Conservation (phyloP, 176 grass and related monocot species). For the Cenchrus fungigraminus region DNA sequence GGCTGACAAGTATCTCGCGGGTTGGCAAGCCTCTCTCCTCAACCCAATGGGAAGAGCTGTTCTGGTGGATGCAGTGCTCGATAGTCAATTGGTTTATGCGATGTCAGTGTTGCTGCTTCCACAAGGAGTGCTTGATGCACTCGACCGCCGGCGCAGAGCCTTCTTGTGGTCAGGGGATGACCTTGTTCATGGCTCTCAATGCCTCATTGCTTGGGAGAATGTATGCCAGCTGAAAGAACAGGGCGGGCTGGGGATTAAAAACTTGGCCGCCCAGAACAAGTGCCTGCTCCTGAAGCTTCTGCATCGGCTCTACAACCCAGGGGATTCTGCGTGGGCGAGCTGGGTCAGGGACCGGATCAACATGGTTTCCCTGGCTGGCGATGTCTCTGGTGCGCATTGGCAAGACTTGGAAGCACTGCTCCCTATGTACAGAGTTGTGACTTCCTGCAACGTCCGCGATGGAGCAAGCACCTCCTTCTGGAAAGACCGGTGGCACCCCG, state of each 20-base stretch:
- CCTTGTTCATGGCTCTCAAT: fast-evolving
- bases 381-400: not conserved
- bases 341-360: not conserved
- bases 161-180: not conserved
- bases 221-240: fast-evolving
- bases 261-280: fast-evolving
- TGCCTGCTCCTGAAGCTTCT: not conserved
- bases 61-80: not conserved
- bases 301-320: not conserved
- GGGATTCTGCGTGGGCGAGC: not conserved
- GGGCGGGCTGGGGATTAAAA: not conserved
- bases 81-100: not conserved
- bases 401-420: not conserved
- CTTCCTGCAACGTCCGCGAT: not conserved
- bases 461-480: not conserved
- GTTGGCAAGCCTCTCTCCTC: not conserved
- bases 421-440: not conserved
- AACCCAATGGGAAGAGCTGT: not conserved
- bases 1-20: not conserved
- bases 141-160: fast-evolving
- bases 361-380: not conserved
- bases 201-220: not conserved
- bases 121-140: fast-evolving
- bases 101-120: not conserved
- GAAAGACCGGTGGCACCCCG: not conserved